These are phyloP conservation scores for Laburnicola sp. DNA, from an alignment of 2,329 filamentous ascomycete species.

Conservation along the genomic window DNA sequence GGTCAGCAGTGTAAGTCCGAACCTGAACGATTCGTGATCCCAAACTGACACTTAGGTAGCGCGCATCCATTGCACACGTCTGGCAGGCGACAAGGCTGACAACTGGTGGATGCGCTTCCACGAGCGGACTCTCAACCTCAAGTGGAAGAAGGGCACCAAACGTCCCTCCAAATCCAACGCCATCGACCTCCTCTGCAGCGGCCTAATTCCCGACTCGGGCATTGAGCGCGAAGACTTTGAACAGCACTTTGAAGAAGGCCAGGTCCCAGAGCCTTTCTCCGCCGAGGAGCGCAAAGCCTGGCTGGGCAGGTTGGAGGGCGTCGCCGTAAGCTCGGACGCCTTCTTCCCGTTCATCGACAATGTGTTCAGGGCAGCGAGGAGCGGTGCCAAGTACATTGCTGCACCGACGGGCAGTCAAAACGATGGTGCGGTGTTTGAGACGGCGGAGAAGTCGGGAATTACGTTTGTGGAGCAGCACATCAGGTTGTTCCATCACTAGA, in stretches of 20 bases:
- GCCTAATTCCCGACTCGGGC: conserved; percentile 80
- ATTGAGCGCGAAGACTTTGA: conserved; percentile 87
- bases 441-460: conserved; percentile 87
- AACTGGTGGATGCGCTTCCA: conserved; percentile 99
- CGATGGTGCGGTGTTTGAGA: conserved; percentile 78
- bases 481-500: conserved; percentile 88
- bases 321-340: conserved; percentile 89
- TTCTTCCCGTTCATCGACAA: conserved; percentile 99
- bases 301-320: conserved; percentile 78
- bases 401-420: conserved; percentile 90
- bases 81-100: conserved; percentile 97
- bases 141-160: conserved; percentile 98
- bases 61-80: conserved; percentile 95
- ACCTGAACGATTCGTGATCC: not conserved
- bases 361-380: conserved; percentile 85
- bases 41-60: conserved; percentile 40
- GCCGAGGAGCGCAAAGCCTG: conserved; percentile 82
- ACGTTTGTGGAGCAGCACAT: conserved; percentile 95
- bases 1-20: conserved; percentile 74
- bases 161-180: conserved; percentile 97
- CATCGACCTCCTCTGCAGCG: conserved; percentile 91
- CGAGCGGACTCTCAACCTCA: conserved; percentile 80
- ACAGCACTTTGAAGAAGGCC: conserved; percentile 76
- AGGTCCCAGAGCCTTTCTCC: conserved; percentile 78
- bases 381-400: conserved; percentile 93